Conservation (phyloP, 306 rosid genomes). For the Urtica urens region DNA sequence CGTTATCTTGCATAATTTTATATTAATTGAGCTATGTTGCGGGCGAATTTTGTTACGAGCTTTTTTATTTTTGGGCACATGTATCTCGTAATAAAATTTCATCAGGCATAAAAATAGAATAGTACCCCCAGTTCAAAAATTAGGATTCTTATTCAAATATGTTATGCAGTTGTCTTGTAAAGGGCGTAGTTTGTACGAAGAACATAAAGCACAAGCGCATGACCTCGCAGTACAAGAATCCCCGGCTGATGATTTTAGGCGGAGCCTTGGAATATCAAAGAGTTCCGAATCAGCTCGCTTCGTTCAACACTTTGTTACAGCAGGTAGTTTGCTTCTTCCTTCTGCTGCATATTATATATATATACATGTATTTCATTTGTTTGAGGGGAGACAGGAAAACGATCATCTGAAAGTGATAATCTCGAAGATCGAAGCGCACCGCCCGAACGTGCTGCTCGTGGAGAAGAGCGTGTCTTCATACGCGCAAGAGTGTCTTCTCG, state of each 20-base stretch:
- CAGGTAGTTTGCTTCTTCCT: slow-evolving; percentile 81
- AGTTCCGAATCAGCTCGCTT: slow-evolving; percentile 81
- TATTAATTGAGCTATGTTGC: slow-evolving; percentile 15
- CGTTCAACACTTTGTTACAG: slow-evolving; percentile 68
- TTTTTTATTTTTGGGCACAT: too few species aligned
- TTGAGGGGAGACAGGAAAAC: slow-evolving; percentile 62
- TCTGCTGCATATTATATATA: background rate
- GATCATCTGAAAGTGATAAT: slow-evolving; percentile 70
- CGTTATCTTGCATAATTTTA: slow-evolving; percentile 3
- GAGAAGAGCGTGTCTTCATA: slow-evolving; percentile 82
- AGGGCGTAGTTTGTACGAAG: slow-evolving; percentile 93
- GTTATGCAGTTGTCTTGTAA: slow-evolving; percentile 64
- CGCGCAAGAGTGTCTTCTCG: slow-evolving; percentile 69
- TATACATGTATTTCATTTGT: background rate
- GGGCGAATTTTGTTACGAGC: too few species aligned
- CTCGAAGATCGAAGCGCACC: slow-evolving; percentile 77
- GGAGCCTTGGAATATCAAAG: slow-evolving; percentile 92
- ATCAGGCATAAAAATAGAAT: too few species aligned
- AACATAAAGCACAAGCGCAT: slow-evolving; percentile 97
- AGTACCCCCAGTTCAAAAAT: too few species aligned
- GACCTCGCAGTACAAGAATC: slow-evolving; percentile 80
- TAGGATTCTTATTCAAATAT: too few species aligned
- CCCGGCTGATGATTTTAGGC: slow-evolving; percentile 66
- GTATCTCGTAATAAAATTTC: too few species aligned
- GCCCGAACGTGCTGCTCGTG: slow-evolving; percentile 90